Conservation (phyloP, 441 rosid species). For the Pelargonium citronellum region DNA sequence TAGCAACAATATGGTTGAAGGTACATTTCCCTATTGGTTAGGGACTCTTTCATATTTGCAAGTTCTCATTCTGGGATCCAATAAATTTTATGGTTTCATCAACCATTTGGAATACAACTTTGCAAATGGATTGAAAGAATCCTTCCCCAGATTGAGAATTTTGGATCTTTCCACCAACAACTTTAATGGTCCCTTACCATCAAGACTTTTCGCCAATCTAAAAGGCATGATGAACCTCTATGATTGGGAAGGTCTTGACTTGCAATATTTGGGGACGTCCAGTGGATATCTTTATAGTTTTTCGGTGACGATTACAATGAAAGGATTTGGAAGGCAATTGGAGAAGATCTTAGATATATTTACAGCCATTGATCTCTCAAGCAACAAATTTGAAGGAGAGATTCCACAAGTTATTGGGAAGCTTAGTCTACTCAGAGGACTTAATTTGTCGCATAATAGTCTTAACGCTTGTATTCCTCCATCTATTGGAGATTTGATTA, state of each 20-base stretch:
- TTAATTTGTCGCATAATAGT: constrained; percentile 26
- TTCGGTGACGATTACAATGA: not conserved
- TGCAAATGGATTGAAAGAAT: constrained; percentile 8
- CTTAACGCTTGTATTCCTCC: constrained; percentile 16
- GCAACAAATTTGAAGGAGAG: constrained; percentile 17
- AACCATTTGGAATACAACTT: not conserved
- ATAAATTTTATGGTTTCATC: constrained; percentile 16
- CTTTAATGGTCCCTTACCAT: not conserved
- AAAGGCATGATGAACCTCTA: not conserved
- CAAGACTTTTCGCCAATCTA: not conserved
- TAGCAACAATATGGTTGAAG: constrained; percentile 13
- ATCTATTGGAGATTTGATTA: constrained; percentile 16
- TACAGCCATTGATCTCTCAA: not conserved
- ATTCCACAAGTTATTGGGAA: constrained; percentile 30
- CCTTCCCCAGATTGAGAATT: not conserved
- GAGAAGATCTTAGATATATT: not conserved
- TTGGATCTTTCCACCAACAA: not conserved
- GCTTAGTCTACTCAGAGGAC: constrained; percentile 11
- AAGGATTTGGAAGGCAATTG: not conserved
- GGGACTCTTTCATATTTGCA: constrained; percentile 7
- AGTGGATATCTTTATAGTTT: too few relatives aligned
- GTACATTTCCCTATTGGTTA: constrained; percentile 20
- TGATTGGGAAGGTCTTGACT: not conserved
- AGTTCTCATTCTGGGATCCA: constrained; percentile 20
- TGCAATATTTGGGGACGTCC: not conserved